These are phyloP conservation scores for Geranium rotundifolium DNA, from an alignment of 345 rosid species.

Conservation along the genomic window DNA sequence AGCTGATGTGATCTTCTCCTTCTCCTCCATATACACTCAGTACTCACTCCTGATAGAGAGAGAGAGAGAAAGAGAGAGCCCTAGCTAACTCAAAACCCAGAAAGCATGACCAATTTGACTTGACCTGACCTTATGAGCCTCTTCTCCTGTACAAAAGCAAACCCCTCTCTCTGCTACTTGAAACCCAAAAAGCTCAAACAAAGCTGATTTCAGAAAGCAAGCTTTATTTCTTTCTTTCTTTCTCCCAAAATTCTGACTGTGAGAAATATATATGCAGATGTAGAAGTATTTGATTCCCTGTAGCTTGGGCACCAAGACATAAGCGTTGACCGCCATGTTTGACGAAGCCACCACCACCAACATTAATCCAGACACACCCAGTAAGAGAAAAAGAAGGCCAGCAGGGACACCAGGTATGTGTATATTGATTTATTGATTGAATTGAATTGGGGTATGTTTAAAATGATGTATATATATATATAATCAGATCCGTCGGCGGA, in stretches of 20 bases:
- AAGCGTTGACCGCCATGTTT: neutral
- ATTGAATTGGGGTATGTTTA: too few relatives aligned
- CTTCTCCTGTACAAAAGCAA: too few relatives aligned
- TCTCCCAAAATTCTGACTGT: too few relatives aligned
- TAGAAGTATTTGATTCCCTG: too few relatives aligned
- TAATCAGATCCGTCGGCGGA: constrained; percentile 86
- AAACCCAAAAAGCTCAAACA: constrained; percentile 35
- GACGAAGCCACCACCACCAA: constrained; percentile 23
- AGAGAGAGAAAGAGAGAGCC: neutral
- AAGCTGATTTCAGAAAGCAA: constrained; percentile 61
- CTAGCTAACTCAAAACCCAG: too few relatives aligned
- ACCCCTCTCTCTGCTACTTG: constrained; percentile 1
- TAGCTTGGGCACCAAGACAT: constrained; percentile 7
- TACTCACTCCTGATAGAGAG: neutral
- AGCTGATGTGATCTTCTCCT: constrained; percentile 1
- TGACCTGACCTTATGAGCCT: too few relatives aligned
- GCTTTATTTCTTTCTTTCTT: too few relatives aligned
- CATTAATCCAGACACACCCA: constrained; percentile 12
- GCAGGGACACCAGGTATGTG: constrained; percentile 74
- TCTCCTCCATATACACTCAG: too few relatives aligned
- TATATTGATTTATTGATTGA: neutral
- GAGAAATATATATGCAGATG: too few relatives aligned
- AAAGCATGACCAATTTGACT: too few relatives aligned
- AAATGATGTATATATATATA: too few relatives aligned
- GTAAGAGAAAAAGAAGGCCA: constrained; percentile 66